Conservation (phyloP, 1,284 basidiomycete species). For the Boletellus deceptivus region DNA sequence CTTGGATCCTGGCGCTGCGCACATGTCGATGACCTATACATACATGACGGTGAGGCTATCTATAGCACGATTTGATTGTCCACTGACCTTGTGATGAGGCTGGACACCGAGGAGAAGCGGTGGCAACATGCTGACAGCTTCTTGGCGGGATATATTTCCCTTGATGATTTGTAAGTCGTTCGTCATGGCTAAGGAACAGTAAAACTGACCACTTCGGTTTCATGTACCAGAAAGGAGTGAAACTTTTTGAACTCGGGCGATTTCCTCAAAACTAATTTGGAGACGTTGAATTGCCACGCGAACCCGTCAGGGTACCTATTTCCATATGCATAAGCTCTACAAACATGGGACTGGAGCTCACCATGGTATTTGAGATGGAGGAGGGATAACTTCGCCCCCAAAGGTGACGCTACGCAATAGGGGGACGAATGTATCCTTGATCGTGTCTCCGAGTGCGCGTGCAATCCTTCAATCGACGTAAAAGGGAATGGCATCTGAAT, state of each 20-base stretch:
- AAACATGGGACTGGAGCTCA: conserved; percentile 32
- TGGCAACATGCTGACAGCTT: conserved; percentile 98
- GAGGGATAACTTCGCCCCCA: conserved; percentile 72
- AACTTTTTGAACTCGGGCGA: conserved; percentile 95
- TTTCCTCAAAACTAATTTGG: conserved; percentile 88
- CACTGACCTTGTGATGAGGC: conserved; percentile 76
- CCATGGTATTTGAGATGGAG: conserved; percentile 89
- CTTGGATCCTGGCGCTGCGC: conserved; percentile 98
- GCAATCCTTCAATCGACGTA: conserved; percentile 22
- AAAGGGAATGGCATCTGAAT: conserved; percentile 1
- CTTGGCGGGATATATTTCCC: conserved; percentile 96
- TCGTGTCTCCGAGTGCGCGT: conserved; percentile 23
- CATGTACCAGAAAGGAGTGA: conserved; percentile 95
- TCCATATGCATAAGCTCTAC: background rate
- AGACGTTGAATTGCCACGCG: conserved; percentile 94
- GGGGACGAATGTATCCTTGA: conserved; percentile 72
- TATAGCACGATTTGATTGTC: background rate
- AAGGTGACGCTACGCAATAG: conserved; percentile 72
- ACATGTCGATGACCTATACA: conserved; percentile 90
- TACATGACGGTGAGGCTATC: background rate
- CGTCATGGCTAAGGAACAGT: background rate
- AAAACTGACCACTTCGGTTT: conserved; percentile 87
- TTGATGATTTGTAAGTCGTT: conserved; percentile 29
- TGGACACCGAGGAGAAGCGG: conserved; percentile 94
- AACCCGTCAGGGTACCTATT: conserved; percentile 88